These are phyloP conservation scores for Pestalotiopsis sp. DNA, from an alignment of 2,329 filamentous ascomycete genomes.

Conservation along the genomic window DNA sequence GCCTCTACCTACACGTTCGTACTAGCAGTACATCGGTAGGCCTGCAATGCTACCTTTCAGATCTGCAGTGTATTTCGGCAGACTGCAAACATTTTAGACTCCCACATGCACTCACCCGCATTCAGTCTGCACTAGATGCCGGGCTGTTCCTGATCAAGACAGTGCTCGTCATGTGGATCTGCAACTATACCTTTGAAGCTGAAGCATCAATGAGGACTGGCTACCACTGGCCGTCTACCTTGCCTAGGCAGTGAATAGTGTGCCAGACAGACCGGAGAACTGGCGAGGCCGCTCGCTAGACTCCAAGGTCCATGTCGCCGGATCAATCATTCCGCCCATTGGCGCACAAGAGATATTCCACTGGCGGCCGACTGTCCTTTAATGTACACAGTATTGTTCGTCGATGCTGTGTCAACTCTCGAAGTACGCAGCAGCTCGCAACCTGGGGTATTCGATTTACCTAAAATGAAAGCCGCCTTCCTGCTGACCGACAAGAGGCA, in stretches of 20 bases:
- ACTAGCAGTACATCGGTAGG: neutral
- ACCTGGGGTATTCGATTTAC: neutral
- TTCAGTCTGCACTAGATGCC: neutral
- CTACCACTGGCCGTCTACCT: neutral
- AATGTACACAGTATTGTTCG: neutral
- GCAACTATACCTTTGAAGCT: neutral
- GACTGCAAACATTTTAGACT: neutral
- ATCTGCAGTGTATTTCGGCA: neutral
- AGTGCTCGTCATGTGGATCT: neutral
- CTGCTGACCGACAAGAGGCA: too few species aligned
- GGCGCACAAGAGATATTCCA: too few species aligned
- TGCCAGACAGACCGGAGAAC: too few species aligned
- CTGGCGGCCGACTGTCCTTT: too few species aligned
- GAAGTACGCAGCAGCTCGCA: neutral
- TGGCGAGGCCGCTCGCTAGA: too few species aligned
- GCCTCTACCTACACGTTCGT: too few species aligned
- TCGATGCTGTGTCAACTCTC: neutral
- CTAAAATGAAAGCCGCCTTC: too few species aligned
- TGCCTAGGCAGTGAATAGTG: neutral
- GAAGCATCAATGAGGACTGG: neutral
- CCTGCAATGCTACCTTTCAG: neutral
- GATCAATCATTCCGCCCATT: too few species aligned
- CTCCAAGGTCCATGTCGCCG: too few species aligned
- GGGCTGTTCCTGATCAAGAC: neutral
- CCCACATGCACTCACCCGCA: neutral